phyloP scores from a whole-genome alignment of 2,329 filamentous ascomycete genomes.

The Herpotrichia juniperi region DNA sequence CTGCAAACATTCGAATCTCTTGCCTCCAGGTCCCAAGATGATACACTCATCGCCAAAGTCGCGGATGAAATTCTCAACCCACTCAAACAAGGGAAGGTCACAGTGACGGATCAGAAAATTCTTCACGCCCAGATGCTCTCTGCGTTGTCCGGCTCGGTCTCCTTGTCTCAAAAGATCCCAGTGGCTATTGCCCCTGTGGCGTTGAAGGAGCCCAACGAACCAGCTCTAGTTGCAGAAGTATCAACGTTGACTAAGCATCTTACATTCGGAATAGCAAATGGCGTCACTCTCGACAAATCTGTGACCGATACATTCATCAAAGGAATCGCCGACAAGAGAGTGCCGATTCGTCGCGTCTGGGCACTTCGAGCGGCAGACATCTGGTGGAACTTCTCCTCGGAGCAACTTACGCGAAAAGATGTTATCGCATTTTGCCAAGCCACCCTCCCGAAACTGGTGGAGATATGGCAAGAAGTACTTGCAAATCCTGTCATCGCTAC shows the following conservation, averaged over 20 bases:
- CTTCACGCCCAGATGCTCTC: conserved; percentile 82
- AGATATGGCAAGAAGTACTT: conserved; percentile 77
- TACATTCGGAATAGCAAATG: conserved; percentile 65
- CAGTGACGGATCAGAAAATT: conserved; percentile 82
- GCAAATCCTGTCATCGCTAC: conserved; percentile 79
- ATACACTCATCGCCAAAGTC: conserved; percentile 67
- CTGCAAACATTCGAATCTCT: conserved; percentile 75
- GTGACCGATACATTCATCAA: conserved; percentile 76
- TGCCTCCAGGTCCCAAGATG: conserved; percentile 66
- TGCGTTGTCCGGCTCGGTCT: conserved; percentile 57
- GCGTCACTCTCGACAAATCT: conserved; percentile 67
- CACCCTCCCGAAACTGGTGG: conserved; percentile 63
- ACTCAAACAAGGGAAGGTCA: conserved; percentile 81
- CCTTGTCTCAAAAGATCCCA: conserved; percentile 70
- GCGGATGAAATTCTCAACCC: conserved; percentile 79
- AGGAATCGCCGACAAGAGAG: conserved; percentile 84
- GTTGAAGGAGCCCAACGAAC: conserved; percentile 87
- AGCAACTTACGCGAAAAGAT: conserved; percentile 56
- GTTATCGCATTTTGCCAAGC: conserved; percentile 56
- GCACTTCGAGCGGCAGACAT: conserved; percentile 74
- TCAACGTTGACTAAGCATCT: conserved; percentile 71
- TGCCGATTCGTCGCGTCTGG: conserved; percentile 80
- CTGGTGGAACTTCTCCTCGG: conserved; percentile 63
- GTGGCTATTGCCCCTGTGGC: conserved; percentile 71
- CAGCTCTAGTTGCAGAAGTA: conserved; percentile 77